Evolutionary conservation across 2,329 filamentous ascomycete species (phyloP).

Genomic region (Trichoderma sp.): DNA sequence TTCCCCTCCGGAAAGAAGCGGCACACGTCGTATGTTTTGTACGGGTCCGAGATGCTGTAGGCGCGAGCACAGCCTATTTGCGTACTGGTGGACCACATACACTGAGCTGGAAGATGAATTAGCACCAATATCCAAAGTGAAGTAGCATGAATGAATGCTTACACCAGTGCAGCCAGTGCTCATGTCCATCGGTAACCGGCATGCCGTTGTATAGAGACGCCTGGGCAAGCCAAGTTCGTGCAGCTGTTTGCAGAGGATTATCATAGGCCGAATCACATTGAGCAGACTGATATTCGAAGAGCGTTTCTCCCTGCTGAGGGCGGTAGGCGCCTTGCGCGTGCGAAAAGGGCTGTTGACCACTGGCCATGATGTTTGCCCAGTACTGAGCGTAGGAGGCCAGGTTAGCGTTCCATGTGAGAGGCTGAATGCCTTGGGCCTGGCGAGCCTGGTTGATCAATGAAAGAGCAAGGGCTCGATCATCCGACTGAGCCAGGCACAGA

Average conservation of each 20-base stretch:
- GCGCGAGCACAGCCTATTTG: constrained; percentile 40
- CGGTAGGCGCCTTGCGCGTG: constrained; percentile 37
- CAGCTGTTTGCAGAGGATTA: constrained; percentile 36
- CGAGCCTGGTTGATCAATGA: constrained; percentile 39
- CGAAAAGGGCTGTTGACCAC: constrained; percentile 34
- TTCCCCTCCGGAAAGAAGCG: constrained; percentile 41
- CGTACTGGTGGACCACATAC: constrained; percentile 40
- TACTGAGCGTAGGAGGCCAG: constrained; percentile 38
- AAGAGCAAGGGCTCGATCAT: constrained; percentile 34
- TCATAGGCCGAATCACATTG: constrained; percentile 37
- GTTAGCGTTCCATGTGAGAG: constrained; percentile 36
- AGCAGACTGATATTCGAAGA: constrained; percentile 37
- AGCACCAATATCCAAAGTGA: neutral
- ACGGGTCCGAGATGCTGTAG: constrained; percentile 37
- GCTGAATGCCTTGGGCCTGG: constrained; percentile 32
- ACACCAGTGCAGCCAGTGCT: constrained; percentile 44
- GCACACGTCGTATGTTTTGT: constrained; percentile 40
- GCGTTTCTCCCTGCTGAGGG: constrained; percentile 40
- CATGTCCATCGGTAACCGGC: constrained; percentile 37
- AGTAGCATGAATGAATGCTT: constrained; percentile 24
- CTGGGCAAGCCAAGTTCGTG: constrained; percentile 38
- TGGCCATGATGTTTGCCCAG: constrained; percentile 40
- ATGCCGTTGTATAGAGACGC: constrained; percentile 35
- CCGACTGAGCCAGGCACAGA: constrained; percentile 25
- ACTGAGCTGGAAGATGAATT: constrained; percentile 35